Percentiles rank a stretch among this genome's conserved stretches.
These are phyloP conservation scores for Paecilomyces dactylethromorphus DNA, from an alignment of 2,329 filamentous ascomycete species.

Conservation along the genomic window DNA sequence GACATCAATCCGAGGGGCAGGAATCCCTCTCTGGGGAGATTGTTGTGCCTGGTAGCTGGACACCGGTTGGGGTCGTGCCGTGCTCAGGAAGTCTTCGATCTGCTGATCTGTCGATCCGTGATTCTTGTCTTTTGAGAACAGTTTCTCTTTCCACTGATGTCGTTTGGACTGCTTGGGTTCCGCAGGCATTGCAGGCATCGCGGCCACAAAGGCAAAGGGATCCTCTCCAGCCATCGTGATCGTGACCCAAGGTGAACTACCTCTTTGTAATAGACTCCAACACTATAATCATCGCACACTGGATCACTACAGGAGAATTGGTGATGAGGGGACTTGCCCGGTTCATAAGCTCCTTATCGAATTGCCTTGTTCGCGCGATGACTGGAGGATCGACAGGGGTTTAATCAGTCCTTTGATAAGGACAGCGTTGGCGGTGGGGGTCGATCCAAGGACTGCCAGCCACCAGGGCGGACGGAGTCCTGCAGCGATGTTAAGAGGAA, in stretches of 20 bases:
- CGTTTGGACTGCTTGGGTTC: slow-evolving; percentile 28
- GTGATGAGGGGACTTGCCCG: background rate
- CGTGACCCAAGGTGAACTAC: background rate
- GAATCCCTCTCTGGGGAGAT: slow-evolving; percentile 23
- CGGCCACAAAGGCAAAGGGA: slow-evolving; percentile 28
- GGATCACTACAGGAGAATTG: background rate
- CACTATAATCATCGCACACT: background rate
- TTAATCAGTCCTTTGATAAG: background rate
- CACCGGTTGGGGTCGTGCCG: slow-evolving; percentile 39
- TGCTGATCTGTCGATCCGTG: slow-evolving; percentile 35
- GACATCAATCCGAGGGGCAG: slow-evolving; percentile 28
- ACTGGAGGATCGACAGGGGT: background rate
- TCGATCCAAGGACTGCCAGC: background rate
- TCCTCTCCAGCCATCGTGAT: slow-evolving; percentile 29
- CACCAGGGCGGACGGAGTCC: background rate
- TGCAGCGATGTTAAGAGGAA: background rate
- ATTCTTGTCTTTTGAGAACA: slow-evolving; percentile 39
- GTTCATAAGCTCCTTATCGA: background rate
- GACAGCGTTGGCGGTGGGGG: background rate
- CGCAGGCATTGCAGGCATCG: slow-evolving; percentile 11
- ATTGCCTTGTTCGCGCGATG: background rate
- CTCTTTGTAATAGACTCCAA: background rate
- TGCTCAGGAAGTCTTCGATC: slow-evolving; percentile 53
- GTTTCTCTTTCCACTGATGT: slow-evolving; percentile 43
- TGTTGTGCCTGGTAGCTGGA: slow-evolving; percentile 7